Conservation (phyloP, 371 early-diverging fungal species). For the Actinomucor elegans region DNA sequence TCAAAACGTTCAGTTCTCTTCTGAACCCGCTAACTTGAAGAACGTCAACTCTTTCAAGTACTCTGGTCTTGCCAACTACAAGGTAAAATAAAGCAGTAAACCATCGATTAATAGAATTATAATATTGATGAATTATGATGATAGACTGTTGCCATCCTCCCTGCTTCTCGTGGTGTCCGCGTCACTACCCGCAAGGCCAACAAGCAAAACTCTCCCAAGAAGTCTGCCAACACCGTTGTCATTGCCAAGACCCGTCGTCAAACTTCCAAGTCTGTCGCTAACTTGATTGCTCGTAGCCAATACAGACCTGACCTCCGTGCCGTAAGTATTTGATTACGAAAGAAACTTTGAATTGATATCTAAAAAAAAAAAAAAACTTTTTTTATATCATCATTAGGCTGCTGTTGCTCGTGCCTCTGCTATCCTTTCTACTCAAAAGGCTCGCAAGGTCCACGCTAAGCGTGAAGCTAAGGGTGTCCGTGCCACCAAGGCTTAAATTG, state of each 20-base stretch:
- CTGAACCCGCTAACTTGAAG: conserved; percentile 83
- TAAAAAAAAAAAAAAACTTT: neutral
- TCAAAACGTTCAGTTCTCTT: conserved; percentile 76
- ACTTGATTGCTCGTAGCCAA: conserved; percentile 59
- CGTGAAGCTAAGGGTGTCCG: conserved; percentile 42
- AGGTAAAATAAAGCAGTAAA: conserved; percentile 56
- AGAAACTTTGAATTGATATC: neutral
- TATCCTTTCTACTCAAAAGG: conserved; percentile 65
- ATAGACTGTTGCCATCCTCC: conserved; percentile 66
- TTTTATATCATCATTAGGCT: conserved; percentile 40
- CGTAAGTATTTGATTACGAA: conserved; percentile 54
- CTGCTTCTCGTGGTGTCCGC: conserved; percentile 66
- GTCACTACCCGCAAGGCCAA: conserved; percentile 66
- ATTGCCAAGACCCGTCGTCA: conserved; percentile 68
- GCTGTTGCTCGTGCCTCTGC: conserved; percentile 83
- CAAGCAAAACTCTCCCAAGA: conserved; percentile 58
- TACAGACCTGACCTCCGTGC: conserved; percentile 84
- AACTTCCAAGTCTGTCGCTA: conserved; percentile 70
- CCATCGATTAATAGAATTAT: too few species aligned
- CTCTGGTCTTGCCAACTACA: conserved; percentile 81
- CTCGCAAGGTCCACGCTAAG: conserved; percentile 61
- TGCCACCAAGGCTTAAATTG: conserved; percentile 15
- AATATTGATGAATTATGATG: too few species aligned
- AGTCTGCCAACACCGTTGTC: conserved; percentile 56
- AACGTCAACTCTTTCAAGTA: conserved; percentile 86